Percentiles rank a stretch among this genome's conserved stretches.
These are phyloP conservation scores for Dunaliella primolecta DNA, from an alignment of 139 green algal genomes.

Conservation along the genomic window DNA sequence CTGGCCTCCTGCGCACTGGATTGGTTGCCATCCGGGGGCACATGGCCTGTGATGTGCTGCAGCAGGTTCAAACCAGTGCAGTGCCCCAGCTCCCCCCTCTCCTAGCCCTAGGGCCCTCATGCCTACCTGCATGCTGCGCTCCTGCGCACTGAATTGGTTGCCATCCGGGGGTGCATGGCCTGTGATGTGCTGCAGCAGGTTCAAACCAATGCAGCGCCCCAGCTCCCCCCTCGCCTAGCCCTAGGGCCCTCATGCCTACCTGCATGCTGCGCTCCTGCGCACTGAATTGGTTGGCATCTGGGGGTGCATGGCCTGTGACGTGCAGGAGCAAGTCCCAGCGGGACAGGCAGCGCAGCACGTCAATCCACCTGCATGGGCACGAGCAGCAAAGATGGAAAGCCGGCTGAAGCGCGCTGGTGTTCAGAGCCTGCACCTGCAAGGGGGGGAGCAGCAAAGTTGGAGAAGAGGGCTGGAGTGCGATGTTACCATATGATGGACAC, in stretches of 20 bases:
- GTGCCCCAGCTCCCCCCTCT: too few species aligned
- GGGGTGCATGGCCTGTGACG: constrained; percentile 75
- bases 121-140: neutral
- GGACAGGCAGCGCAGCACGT: constrained; percentile 90
- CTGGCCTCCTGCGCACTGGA: too few species aligned
- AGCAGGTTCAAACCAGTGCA: too few species aligned
- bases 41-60: too few species aligned
- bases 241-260: neutral
- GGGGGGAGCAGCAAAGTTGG: too few species aligned
- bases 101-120: too few species aligned
- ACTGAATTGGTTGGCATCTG: constrained; percentile 84
- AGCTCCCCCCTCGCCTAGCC: constrained; percentile 83
- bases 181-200: constrained; percentile 85
- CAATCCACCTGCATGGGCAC: constrained; percentile 60
- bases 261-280: constrained; percentile 13
- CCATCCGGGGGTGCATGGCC: constrained; percentile 82
- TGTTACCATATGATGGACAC: too few species aligned
- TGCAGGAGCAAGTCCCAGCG: constrained; percentile 92
- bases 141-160: constrained; percentile 68
- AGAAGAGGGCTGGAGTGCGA: too few species aligned
- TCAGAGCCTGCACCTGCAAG: too few species aligned
- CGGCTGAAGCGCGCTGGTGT: too few species aligned
- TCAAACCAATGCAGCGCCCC: constrained; percentile 89
- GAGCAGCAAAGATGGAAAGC: too few species aligned
- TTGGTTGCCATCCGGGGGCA: too few species aligned